Conservation (phyloP, 768 basidiomycete species). For the Lentinula aciculospora region DNA sequence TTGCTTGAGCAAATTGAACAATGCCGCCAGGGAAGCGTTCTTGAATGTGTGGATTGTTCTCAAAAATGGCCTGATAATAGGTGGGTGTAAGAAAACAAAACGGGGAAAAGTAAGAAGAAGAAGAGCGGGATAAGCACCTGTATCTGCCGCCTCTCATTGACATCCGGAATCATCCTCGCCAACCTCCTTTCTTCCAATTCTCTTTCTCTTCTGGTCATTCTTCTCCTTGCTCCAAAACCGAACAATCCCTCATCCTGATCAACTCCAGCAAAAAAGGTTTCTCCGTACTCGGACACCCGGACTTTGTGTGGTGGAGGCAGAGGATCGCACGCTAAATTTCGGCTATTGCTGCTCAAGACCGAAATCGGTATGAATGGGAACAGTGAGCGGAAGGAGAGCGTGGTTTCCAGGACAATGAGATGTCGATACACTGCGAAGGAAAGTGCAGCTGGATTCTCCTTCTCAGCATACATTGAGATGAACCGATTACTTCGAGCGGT, state of each 20-base stretch:
- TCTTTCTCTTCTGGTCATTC: conserved; percentile 35
- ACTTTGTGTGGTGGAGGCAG: conserved; percentile 57
- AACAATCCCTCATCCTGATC: conserved; percentile 29
- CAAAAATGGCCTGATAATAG: conserved; percentile 40
- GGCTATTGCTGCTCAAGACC: conserved; percentile 37
- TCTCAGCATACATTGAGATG: conserved; percentile 31
- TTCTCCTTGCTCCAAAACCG: conserved; percentile 15
- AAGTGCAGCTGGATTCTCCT: conserved; percentile 19
- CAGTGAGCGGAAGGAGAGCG: conserved; percentile 47
- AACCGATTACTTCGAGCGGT: conserved; percentile 16
- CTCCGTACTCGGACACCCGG: conserved; percentile 57
- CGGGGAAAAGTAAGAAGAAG: not conserved
- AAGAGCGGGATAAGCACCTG: conserved; percentile 28
- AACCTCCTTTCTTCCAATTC: conserved; percentile 46
- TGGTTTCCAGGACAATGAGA: conserved; percentile 64
- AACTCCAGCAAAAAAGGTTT: conserved; percentile 65
- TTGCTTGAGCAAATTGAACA: conserved; percentile 55
- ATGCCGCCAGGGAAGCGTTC: conserved; percentile 60
- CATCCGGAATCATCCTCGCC: conserved; percentile 54
- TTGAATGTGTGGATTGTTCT: conserved; percentile 48
- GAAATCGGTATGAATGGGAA: conserved; percentile 67
- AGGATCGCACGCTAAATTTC: conserved; percentile 71
- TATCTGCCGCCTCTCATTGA: conserved; percentile 49
- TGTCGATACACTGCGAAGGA: conserved; percentile 67
- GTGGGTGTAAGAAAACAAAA: conserved; percentile 1